Evolutionary conservation across 2,329 filamentous ascomycete species (phyloP).

Genomic region (Penicillium freii): DNA sequence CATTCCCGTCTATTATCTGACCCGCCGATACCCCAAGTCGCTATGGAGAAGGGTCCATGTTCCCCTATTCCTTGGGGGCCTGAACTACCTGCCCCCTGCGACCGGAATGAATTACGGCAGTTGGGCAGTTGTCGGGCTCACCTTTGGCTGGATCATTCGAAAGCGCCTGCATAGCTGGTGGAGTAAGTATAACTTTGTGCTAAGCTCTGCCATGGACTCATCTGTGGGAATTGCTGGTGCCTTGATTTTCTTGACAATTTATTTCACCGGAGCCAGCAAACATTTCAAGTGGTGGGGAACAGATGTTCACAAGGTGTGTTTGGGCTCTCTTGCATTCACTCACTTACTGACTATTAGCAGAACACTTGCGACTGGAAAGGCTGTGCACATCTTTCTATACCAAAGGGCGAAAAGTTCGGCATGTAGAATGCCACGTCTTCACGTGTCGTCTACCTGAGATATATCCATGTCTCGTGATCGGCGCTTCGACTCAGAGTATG

Average conservation of each 20-base stretch:
- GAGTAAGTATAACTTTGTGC: constrained; percentile 71
- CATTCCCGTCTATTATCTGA: constrained; percentile 56
- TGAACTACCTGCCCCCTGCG: constrained; percentile 62
- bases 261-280: constrained; percentile 24
- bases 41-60: constrained; percentile 62
- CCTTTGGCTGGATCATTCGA: constrained; percentile 64
- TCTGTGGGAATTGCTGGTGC: constrained; percentile 28
- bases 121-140: constrained; percentile 63
- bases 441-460: background rate
- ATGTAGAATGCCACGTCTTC: background rate
- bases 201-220: constrained; percentile 63
- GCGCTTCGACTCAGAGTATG: background rate
- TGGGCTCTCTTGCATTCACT: background rate
- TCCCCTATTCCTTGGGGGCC: constrained; percentile 63
- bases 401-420: constrained; percentile 19
- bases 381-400: constrained; percentile 19
- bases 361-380: constrained; percentile 28
- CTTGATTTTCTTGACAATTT: constrained; percentile 30
- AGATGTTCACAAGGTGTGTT: constrained; percentile 24
- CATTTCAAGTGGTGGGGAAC: constrained; percentile 30
- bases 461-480: background rate
- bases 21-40: constrained; percentile 59
- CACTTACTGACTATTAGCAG: constrained; percentile 7
- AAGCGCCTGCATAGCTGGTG: constrained; percentile 64
- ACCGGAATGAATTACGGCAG: constrained; percentile 66